phyloP scores from a whole-genome alignment of 176 grass and related monocot genomes.

The Bonia amplexicaulis region DNA sequence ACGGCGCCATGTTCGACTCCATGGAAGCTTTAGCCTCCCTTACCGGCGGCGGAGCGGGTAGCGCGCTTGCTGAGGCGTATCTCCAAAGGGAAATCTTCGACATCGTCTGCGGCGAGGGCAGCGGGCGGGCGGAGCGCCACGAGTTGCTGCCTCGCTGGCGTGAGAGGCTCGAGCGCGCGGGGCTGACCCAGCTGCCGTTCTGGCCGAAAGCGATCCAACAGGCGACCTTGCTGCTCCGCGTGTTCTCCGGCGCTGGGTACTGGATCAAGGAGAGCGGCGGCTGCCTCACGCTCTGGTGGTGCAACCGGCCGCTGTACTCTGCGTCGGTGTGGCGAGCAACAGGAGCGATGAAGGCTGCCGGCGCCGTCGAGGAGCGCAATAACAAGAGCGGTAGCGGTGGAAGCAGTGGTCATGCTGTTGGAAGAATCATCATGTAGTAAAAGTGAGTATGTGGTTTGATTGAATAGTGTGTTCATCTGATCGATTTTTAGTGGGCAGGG shows the following conservation, averaged over 20 bases:
- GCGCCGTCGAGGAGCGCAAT: background rate
- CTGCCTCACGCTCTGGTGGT: constrained; percentile 58
- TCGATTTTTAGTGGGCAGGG: background rate
- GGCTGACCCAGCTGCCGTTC: constrained; percentile 43
- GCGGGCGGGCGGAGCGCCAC: constrained; percentile 56
- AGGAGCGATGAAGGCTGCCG: background rate
- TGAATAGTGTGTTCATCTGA: background rate
- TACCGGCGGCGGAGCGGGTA: background rate
- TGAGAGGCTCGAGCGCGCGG: constrained; percentile 30
- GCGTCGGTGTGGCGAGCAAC: constrained; percentile 53
- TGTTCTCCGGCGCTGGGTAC: constrained; percentile 42
- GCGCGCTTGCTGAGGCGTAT: constrained; percentile 37
- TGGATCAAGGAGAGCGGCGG: constrained; percentile 45
- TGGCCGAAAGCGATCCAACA: constrained; percentile 29
- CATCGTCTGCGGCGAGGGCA: constrained; percentile 69
- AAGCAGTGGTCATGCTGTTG: background rate
- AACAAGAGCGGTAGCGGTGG: background rate
- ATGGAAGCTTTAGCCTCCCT: constrained; percentile 5
- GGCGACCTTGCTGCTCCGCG: constrained; percentile 39
- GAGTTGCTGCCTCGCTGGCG: constrained; percentile 47
- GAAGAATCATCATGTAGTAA: background rate
- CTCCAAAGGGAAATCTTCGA: constrained; percentile 68
- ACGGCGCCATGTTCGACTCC: constrained; percentile 76
- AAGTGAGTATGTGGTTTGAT: background rate
- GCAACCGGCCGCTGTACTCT: constrained; percentile 40